phyloP scores from a whole-genome alignment of 2,329 filamentous ascomycete genomes.

The Fusarium sp. region DNA sequence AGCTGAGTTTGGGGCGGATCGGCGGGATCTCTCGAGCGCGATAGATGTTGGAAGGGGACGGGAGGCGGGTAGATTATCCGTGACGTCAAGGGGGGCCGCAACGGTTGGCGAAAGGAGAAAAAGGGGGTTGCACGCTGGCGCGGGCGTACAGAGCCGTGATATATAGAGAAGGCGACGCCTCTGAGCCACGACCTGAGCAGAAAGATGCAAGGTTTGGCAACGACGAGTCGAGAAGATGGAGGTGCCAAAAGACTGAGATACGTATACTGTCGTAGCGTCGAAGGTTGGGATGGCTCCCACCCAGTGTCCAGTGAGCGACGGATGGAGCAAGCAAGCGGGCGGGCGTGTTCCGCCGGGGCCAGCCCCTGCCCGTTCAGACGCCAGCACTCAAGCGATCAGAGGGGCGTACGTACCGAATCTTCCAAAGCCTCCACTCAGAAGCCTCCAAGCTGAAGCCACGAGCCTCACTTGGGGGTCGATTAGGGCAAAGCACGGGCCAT shows the following conservation, averaged over 20 bases:
- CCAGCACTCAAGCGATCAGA: conserved; percentile 28
- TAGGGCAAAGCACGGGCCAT: conserved; percentile 37
- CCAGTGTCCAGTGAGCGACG: conserved; percentile 9
- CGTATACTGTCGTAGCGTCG: conserved; percentile 12
- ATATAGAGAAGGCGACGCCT: conserved; percentile 11
- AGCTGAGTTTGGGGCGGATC: conserved; percentile 30
- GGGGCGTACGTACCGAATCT: conserved; percentile 25
- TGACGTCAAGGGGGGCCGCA: conserved; percentile 43
- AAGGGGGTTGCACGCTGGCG: conserved; percentile 26
- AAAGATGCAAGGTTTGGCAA: conserved; percentile 15
- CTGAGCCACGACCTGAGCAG: conserved; percentile 7
- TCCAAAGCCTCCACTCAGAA: conserved; percentile 25
- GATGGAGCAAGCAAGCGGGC: neutral
- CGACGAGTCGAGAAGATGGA: neutral
- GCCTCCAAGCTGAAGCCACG: conserved; percentile 29
- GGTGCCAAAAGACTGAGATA: conserved; percentile 13
- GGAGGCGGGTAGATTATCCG: conserved; percentile 25
- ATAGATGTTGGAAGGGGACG: conserved; percentile 19
- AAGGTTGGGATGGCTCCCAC: conserved; percentile 17
- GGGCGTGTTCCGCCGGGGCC: conserved; percentile 14
- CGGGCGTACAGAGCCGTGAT: conserved; percentile 19
- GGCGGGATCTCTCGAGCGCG: conserved; percentile 36
- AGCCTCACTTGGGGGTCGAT: conserved; percentile 32
- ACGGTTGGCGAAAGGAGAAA: conserved; percentile 7
- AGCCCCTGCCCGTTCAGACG: conserved; percentile 25